A percentile compares a stretch with the other conserved stretches of the same genome.
phyloP scores from a whole-genome alignment of 2,329 filamentous ascomycete species.

The Pyrenochaeta sp. region DNA sequence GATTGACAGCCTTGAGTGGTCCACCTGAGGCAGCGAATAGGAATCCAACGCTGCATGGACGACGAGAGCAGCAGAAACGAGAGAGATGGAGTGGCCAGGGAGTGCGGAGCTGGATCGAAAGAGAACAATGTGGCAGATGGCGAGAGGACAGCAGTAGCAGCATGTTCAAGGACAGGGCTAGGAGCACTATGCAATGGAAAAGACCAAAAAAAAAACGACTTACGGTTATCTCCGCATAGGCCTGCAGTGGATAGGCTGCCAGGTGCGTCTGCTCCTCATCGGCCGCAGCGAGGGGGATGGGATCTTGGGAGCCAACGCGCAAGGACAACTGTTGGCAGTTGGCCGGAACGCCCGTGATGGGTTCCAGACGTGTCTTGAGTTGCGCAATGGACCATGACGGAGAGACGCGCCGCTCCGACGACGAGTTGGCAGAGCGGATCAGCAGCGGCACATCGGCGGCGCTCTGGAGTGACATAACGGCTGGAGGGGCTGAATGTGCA shows the following conservation, averaged over 20 bases:
- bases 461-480: slow-evolving; percentile 43
- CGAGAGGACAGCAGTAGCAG: slow-evolving; percentile 30
- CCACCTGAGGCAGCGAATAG: slow-evolving; percentile 23
- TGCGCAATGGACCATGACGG: slow-evolving; percentile 89
- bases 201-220: slow-evolving; percentile 51
- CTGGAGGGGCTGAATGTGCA: slow-evolving; percentile 5
- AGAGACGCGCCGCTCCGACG: slow-evolving; percentile 88
- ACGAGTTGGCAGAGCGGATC: slow-evolving; percentile 76
- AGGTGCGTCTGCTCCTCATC: slow-evolving; percentile 76
- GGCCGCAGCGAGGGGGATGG: slow-evolving; percentile 70
- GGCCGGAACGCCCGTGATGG: slow-evolving; percentile 90
- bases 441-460: slow-evolving; percentile 79
- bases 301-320: slow-evolving; percentile 68
- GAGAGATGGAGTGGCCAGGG: slow-evolving; percentile 9
- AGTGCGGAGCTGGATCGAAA: slow-evolving; percentile 16
- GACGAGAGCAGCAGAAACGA: slow-evolving; percentile 14
- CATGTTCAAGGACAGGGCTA: slow-evolving; percentile 20
- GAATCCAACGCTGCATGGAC: slow-evolving; percentile 5
- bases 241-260: slow-evolving; percentile 69
- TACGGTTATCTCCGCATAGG: slow-evolving; percentile 82
- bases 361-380: slow-evolving; percentile 87
- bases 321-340: slow-evolving; percentile 77
- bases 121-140: slow-evolving; percentile 39
- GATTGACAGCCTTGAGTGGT: slow-evolving; percentile 26
- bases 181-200: slow-evolving; percentile 22